phyloP scores from a whole-genome alignment of 2,329 filamentous ascomycete species.

The Geosmithia flava region DNA sequence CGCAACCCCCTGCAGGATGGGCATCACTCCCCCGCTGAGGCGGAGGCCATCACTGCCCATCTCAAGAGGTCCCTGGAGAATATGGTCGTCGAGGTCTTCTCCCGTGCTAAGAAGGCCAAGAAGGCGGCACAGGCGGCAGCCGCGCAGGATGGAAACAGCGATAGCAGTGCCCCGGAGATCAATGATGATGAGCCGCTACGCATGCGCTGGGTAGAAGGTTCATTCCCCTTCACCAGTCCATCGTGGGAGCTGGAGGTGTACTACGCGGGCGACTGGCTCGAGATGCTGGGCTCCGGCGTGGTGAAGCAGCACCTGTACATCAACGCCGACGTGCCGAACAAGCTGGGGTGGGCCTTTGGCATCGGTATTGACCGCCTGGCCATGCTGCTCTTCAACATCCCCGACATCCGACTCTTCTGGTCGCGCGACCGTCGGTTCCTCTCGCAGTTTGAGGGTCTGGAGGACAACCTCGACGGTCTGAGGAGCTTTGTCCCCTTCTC shows the following conservation, averaged over 20 bases:
- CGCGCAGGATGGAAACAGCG: too few species aligned
- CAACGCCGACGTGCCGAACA: slow-evolving; percentile 61
- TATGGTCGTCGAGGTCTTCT: slow-evolving; percentile 84
- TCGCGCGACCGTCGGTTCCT: slow-evolving; percentile 74
- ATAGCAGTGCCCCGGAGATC: too few species aligned
- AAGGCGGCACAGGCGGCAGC: too few species aligned
- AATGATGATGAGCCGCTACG: slow-evolving; percentile 68
- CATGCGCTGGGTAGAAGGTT: slow-evolving; percentile 91
- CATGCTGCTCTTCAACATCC: slow-evolving; percentile 93
- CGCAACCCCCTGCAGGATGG: slow-evolving; percentile 70
- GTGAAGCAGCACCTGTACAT: slow-evolving; percentile 72
- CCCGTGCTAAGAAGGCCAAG: slow-evolving; percentile 53
- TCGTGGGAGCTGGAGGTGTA: slow-evolving; percentile 95
- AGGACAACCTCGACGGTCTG: slow-evolving; percentile 32
- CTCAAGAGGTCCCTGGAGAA: slow-evolving; percentile 81
- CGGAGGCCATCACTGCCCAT: slow-evolving; percentile 71
- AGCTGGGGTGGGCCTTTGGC: slow-evolving; percentile 91
- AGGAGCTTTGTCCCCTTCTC: slow-evolving; percentile 75
- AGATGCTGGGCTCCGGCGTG: slow-evolving; percentile 87
- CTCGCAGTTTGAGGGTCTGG: slow-evolving; percentile 63
- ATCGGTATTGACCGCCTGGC: slow-evolving; percentile 89
- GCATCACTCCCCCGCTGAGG: slow-evolving; percentile 63
- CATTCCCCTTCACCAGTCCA: slow-evolving; percentile 93
- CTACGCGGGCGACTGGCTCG: slow-evolving; percentile 91
- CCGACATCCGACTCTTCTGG: slow-evolving; percentile 96